Percentiles rank a stretch among this genome's conserved stretches.
Evolutionary conservation across 371 early-diverging fungal genomes (phyloP).

Genomic region (Gilbertella persicaria): DNA sequence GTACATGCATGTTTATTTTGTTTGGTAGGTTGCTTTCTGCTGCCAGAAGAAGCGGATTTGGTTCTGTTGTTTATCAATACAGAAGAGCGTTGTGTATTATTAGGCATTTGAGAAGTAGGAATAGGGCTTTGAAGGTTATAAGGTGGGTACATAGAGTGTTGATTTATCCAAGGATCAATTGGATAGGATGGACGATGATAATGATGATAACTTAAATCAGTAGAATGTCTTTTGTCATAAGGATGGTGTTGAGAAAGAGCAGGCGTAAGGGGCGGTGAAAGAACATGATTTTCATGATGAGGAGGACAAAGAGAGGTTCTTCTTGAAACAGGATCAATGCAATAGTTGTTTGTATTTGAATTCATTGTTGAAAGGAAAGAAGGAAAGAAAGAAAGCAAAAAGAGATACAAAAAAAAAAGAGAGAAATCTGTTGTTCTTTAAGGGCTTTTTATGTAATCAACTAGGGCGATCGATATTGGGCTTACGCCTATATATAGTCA

Average conservation of each 20-base stretch:
- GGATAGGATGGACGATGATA: conserved; percentile 13
- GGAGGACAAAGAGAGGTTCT: conserved; percentile 23
- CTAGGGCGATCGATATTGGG: conserved; percentile 34
- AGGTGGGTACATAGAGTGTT: conserved; percentile 15
- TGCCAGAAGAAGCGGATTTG: background rate
- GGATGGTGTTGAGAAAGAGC: conserved; percentile 40
- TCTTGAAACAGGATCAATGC: conserved; percentile 24
- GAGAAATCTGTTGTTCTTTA: background rate
- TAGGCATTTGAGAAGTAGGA: background rate
- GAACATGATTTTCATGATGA: conserved; percentile 32
- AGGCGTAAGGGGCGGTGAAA: conserved; percentile 49
- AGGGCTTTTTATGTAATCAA: conserved; percentile 18
- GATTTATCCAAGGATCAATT: conserved; percentile 34
- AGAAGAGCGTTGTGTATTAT: background rate
- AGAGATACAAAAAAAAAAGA: conserved; percentile 8
- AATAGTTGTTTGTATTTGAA: conserved; percentile 10
- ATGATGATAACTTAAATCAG: conserved; percentile 19
- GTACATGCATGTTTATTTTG: conserved; percentile 58
- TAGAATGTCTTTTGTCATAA: conserved; percentile 37
- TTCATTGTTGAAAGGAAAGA: conserved; percentile 9
- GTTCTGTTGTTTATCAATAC: background rate
- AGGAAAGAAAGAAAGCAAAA: conserved; percentile 3
- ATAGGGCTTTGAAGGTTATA: conserved; percentile 3
- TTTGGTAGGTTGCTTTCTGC: conserved; percentile 37
- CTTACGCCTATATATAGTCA: conserved; percentile 42